phyloP scores from a whole-genome alignment of 768 basidiomycete genomes.

The Phanerochaete carnosa region DNA sequence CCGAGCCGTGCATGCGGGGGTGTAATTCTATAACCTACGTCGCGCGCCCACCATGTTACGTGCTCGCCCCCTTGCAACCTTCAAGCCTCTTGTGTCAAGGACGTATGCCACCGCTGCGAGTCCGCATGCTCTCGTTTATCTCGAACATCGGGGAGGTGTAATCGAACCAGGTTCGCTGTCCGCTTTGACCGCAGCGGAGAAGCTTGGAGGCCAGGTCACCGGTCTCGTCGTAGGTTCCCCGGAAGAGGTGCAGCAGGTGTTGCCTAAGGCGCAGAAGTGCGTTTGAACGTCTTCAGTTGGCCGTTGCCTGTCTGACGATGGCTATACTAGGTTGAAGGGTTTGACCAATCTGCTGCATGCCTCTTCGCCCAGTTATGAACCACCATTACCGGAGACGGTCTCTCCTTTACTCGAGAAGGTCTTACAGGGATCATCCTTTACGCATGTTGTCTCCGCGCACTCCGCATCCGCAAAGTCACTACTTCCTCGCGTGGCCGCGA shows the following conservation, averaged over 20 bases:
- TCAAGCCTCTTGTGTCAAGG: conserved; percentile 24
- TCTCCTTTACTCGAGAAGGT: conserved; percentile 81
- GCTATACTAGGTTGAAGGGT: conserved; percentile 55
- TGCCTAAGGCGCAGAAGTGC: conserved; percentile 82
- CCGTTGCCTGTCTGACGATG: neutral
- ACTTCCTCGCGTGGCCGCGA: conserved; percentile 88
- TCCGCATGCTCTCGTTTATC: conserved; percentile 80
- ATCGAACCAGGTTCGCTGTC: conserved; percentile 85
- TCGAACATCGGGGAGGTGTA: conserved; percentile 81
- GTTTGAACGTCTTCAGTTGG: conserved; percentile 11
- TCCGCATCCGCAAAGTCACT: conserved; percentile 91
- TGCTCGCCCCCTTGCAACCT: conserved; percentile 7
- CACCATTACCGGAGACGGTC: conserved; percentile 70
- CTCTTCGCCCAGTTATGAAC: conserved; percentile 63
- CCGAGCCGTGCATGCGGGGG: neutral
- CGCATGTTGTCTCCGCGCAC: conserved; percentile 90
- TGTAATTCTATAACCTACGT: neutral
- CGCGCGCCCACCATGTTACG: conserved; percentile 15
- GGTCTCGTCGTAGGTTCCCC: conserved; percentile 70
- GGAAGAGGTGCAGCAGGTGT: conserved; percentile 59
- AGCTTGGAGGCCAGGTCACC: conserved; percentile 84
- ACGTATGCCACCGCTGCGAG: conserved; percentile 58
- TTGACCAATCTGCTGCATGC: conserved; percentile 68
- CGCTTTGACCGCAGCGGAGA: conserved; percentile 86
- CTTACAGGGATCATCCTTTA: conserved; percentile 66